Evolutionary conservation across 768 basidiomycete species (phyloP), one percentile per base, ranked within the genome.

Genomic region (Tylopilus felleus): DNA sequence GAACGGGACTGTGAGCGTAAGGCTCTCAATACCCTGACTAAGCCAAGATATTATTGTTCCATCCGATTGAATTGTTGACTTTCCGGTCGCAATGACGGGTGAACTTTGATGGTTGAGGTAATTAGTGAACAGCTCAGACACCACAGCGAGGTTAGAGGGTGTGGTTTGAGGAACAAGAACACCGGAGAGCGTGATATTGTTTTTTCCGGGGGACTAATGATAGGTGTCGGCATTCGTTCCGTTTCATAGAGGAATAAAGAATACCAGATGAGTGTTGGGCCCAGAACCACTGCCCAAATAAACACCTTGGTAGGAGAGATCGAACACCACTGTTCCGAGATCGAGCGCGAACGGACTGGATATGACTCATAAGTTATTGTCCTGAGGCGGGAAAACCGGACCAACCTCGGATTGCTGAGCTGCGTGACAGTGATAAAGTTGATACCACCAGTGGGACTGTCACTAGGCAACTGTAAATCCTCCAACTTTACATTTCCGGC

Each of bases 361-460:
- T 16, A 39, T 33, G 33, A 27, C 1, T 1, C 0, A 44, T 66
- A 21, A 60, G 52, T 22, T 14, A 21, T 40, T 42, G 31, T 51
- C 25, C 17, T 25, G 4, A n/a, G 8, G 22, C 8, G 7, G 38
- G 39, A 9, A 23, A 41, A 31, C 25, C 3, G 46, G 40, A 56
- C 47, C 22, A 52, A 80, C 84, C 85, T 86, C 22, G 77, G 72
- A 62, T 88, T 88, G 31, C 63, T 75, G 46, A 89, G 65, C 39
- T 73, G 64, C 1, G 81, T 88, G 16, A 79, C 73, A 17, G 85
- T 78, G 25, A 77, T 62, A 58, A 87, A 87, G 64, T 85, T 70
- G 57, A 90, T 85, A 22, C 88, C 88, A 47, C 85, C 85, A 0
- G 71, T 73, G 12, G 84, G 81, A 67, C 80, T 78, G 61, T 88